Evolutionary conservation across 129 eudicot genomes (phyloP).

Genomic region (Glebionis coronaria): DNA sequence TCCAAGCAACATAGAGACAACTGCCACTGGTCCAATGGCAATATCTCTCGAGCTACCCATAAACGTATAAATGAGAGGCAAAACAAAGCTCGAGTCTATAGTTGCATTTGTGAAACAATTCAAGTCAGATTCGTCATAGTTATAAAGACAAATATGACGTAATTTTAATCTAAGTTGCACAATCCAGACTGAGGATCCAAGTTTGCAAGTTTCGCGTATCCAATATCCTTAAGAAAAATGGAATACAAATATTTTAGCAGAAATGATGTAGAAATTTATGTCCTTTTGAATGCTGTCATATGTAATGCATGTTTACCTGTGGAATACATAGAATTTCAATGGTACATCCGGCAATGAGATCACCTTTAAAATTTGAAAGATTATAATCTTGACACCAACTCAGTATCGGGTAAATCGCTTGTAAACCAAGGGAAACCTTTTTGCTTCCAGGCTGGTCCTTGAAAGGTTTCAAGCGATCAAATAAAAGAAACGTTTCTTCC

Average conservation of each 20-base stretch:
- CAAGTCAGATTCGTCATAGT: not conserved
- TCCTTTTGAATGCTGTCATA: too few relatives aligned
- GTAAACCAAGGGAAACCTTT: constrained; percentile 53
- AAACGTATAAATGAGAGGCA: too few relatives aligned
- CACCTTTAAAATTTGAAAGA: constrained; percentile 60
- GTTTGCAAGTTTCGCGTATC: too few relatives aligned
- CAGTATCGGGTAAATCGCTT: constrained; percentile 64
- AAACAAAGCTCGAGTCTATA: constrained; percentile 71
- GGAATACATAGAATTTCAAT: too few relatives aligned
- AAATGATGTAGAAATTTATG: too few relatives aligned
- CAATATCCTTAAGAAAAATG: too few relatives aligned
- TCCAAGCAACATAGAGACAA: constrained; percentile 57
- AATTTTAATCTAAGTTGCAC: constrained; percentile 40
- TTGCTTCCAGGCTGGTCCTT: constrained; percentile 53
- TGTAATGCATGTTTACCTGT: too few relatives aligned
- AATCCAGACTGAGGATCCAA: too few relatives aligned
- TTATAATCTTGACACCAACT: constrained; percentile 61
- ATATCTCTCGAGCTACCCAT: too few relatives aligned
- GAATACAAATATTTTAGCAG: too few relatives aligned
- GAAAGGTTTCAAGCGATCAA: constrained; percentile 69
- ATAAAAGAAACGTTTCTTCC: constrained; percentile 73
- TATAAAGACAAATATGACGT: not conserved
- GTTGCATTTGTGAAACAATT: not conserved
- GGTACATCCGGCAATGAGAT: constrained; percentile 39
- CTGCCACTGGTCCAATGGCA: constrained; percentile 73